phyloP scores from a whole-genome alignment of 768 basidiomycete genomes.

The Mycena galopus region DNA sequence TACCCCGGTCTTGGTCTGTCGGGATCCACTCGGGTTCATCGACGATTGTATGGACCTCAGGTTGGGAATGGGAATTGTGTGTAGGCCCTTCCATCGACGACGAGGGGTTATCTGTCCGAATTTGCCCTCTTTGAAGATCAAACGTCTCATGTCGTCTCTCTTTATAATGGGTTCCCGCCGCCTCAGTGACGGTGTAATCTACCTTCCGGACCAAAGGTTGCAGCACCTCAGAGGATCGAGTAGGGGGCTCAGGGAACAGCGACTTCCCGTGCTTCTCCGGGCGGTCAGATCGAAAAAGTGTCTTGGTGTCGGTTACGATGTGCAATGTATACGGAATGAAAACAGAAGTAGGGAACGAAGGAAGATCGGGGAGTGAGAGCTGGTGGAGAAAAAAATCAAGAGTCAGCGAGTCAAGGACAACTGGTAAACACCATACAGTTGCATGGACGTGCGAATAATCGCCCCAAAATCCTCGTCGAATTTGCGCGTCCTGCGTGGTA shows the following conservation, averaged over 20 bases:
- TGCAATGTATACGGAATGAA: no score
- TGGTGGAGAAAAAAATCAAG: no score
- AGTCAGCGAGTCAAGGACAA: no score
- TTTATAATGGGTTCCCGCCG: not conserved
- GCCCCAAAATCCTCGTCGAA: no score
- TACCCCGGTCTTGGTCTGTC: slow-evolving; percentile 3
- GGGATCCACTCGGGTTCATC: slow-evolving; percentile 20
- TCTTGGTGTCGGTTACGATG: no score
- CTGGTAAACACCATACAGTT: no score
- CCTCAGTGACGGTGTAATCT: not conserved
- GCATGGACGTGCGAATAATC: no score
- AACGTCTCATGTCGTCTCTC: not conserved
- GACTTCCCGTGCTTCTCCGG: slow-evolving; percentile 22
- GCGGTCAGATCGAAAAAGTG: not conserved
- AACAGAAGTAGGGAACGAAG: no score
- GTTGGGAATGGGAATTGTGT: no score
- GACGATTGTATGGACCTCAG: not conserved
- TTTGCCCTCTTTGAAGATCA: not conserved
- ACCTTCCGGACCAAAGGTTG: not conserved
- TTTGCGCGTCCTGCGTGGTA: no score
- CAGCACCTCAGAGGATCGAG: not conserved
- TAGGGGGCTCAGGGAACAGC: slow-evolving; percentile 17
- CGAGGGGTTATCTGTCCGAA: not conserved
- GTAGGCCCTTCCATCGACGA: not conserved
- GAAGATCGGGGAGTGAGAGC: no score